These are phyloP conservation scores for Ustilago xerochloae DNA, from an alignment of 1,284 basidiomycete species.

Conservation along the genomic window DNA sequence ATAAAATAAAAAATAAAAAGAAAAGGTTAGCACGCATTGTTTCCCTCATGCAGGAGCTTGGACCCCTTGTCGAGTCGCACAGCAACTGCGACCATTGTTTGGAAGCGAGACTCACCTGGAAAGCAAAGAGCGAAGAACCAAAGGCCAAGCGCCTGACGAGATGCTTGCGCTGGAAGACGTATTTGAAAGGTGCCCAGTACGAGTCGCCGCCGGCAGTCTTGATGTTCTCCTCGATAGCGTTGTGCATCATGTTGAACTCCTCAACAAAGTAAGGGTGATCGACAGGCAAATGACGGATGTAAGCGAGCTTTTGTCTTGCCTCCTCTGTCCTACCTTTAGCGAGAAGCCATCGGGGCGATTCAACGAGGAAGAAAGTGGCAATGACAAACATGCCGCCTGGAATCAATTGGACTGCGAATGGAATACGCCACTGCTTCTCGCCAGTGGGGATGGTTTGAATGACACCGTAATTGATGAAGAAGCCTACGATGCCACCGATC, in stretches of 20 bases:
- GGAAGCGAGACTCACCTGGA: conserved; percentile 8
- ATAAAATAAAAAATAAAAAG: too few species aligned
- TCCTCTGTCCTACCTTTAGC: conserved; percentile 70
- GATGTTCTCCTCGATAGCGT: conserved; percentile 13
- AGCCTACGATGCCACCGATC: conserved; percentile 69
- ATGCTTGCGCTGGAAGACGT: conserved; percentile 39
- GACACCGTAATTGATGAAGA: conserved; percentile 70
- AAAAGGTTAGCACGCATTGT: too few species aligned
- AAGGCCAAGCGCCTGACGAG: conserved; percentile 14
- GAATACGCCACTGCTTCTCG: conserved; percentile 71
- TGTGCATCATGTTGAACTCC: conserved; percentile 30
- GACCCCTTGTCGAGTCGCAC: too few species aligned
- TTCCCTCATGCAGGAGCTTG: too few species aligned
- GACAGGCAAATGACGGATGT: conserved; percentile 59
- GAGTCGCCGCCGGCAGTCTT: conserved; percentile 15
- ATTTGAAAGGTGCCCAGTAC: conserved; percentile 47
- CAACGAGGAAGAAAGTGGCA: conserved; percentile 72
- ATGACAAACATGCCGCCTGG: conserved; percentile 70
- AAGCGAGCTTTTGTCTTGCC: conserved; percentile 51
- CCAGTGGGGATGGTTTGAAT: conserved; percentile 67
- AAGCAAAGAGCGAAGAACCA: conserved; percentile 20
- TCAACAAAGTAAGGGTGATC: conserved; percentile 56
- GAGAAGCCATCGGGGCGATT: conserved; percentile 76
- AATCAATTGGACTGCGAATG: conserved; percentile 73
- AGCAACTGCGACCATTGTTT: too few species aligned